A percentile compares a stretch with the other conserved stretches of the same genome.
phyloP scores from a whole-genome alignment of 306 rosid genomes.

The Cucumis hystrix region DNA sequence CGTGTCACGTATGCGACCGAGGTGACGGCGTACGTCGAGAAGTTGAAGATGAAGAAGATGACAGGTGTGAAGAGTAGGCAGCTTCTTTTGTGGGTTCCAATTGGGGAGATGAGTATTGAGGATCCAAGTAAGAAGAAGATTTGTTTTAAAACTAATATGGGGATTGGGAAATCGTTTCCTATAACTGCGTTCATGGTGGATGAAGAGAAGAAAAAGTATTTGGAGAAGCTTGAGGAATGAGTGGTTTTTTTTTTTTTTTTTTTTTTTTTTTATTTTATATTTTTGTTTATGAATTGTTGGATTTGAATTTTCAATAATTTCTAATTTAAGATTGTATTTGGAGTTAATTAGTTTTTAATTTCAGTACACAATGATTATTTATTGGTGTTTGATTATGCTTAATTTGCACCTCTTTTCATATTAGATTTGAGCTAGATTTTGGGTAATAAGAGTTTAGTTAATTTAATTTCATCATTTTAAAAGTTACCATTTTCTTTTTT shows the following conservation, averaged over 20 bases:
- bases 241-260: neutral
- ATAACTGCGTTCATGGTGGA: slow-evolving; percentile 45
- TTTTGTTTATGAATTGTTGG: neutral
- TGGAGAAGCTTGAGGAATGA: slow-evolving; percentile 18
- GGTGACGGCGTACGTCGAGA: slow-evolving; percentile 68
- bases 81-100: slow-evolving; percentile 59
- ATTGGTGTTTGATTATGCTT: neutral
- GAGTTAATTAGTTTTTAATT: too few species aligned
- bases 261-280: too few species aligned
- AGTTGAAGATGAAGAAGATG: slow-evolving; percentile 68
- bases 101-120: slow-evolving; percentile 55
- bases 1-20: slow-evolving; percentile 52
- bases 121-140: slow-evolving; percentile 31
- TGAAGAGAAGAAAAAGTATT: slow-evolving; percentile 33
- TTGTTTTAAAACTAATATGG: slow-evolving; percentile 50
- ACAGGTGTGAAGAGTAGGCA: slow-evolving; percentile 68
- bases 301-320: too few species aligned
- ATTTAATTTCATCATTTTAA: neutral
- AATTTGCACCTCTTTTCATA: neutral
- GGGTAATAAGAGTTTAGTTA: neutral
- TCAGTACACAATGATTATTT: neutral
- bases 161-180: slow-evolving; percentile 62
- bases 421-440: neutral
- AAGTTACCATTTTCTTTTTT: too few species aligned
- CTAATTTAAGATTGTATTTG: too few species aligned